These are phyloP conservation scores for Taiozyma sp. DNA, from an alignment of 1,139 yeast genomes.

Conservation along the genomic window DNA sequence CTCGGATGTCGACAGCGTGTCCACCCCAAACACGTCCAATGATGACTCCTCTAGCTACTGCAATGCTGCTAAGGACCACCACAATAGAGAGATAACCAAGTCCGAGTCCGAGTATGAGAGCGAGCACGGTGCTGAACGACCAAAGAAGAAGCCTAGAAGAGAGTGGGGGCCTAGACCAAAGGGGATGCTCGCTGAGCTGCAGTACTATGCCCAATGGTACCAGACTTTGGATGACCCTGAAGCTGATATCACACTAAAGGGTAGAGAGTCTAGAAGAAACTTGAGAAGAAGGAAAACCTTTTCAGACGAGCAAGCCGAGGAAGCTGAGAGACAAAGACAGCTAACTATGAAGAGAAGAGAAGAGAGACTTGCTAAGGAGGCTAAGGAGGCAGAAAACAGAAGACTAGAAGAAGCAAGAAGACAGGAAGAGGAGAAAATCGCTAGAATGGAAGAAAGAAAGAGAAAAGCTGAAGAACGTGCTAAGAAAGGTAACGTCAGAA, in stretches of 20 bases:
- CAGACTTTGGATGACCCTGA: background rate
- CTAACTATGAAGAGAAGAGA: constrained; percentile 1
- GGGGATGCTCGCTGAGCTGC: constrained; percentile 1
- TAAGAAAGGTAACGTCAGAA: background rate
- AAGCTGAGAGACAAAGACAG: background rate
- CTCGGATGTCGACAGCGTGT: background rate
- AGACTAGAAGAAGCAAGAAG: constrained; percentile 1
- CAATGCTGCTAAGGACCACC: background rate
- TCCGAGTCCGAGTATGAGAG: background rate
- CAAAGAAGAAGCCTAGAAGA: constrained; percentile 6
- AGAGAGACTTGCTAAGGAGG: constrained; percentile 1
- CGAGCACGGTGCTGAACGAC: background rate
- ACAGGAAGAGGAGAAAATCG: constrained; percentile 4
- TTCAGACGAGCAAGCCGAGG: background rate
- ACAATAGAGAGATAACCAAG: background rate
- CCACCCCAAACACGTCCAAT: background rate
- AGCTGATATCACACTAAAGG: background rate
- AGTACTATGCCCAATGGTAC: background rate
- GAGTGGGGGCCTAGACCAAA: constrained; percentile 1
- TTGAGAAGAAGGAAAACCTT: background rate
- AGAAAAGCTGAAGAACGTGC: constrained; percentile 2
- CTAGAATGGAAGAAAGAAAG: background rate
- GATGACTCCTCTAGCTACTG: background rate
- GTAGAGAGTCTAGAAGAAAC: background rate
- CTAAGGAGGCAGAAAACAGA: constrained; percentile 1